Base-by-base conservation (phyloP, 495 filamentous ascomycete species). In the Immersiella caudata region DNA sequence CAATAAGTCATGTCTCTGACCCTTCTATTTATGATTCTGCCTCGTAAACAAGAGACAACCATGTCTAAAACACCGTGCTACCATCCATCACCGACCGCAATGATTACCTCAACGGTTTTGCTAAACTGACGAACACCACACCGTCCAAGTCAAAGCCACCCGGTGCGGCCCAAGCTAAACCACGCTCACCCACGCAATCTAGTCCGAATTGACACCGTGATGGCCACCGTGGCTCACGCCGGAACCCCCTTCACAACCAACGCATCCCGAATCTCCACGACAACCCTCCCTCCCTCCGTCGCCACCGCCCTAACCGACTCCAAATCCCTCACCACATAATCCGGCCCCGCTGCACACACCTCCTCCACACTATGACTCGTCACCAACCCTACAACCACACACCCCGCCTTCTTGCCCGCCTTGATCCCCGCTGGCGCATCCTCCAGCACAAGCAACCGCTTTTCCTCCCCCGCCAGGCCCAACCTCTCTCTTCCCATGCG, bases 381-480 rank as follows among this genome's bases (percentile, higher is more conserved):
- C 56, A 90, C 88, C 35, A 99, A 76, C n/a, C 89, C 94, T 52
- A 97, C 79, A 5, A 99, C 95, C 74, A 87, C 88, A 79, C 92
- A 98, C 1, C 92, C 93, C 2, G 95, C 94, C 0, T 88, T 91
- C 79, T 95, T 96, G 24, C 95, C 94, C 21, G 94, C 89, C 59
- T 79, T 80, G 68, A 97, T 94, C 2, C 95, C 95, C n/a, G 94
- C 93, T 0, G 95, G 94, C 58, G 91, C 90, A 78, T 99, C 95
- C 77, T 99, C 95, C 7, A 99, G 78, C 36, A 99, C 94, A 20
- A 97, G 80, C 21, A 95, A 80, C 16, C 83, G 78, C 20, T 67
- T 66, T 33, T 64, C 71, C 18, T 69, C 60, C 46, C 67, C 74
- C 16, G 74, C 72, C 24, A 95, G 76, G 0, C 81, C 85, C 18